These are phyloP conservation scores for Ramularia endophylla DNA, from an alignment of 2,329 filamentous ascomycete species.

Conservation along the genomic window DNA sequence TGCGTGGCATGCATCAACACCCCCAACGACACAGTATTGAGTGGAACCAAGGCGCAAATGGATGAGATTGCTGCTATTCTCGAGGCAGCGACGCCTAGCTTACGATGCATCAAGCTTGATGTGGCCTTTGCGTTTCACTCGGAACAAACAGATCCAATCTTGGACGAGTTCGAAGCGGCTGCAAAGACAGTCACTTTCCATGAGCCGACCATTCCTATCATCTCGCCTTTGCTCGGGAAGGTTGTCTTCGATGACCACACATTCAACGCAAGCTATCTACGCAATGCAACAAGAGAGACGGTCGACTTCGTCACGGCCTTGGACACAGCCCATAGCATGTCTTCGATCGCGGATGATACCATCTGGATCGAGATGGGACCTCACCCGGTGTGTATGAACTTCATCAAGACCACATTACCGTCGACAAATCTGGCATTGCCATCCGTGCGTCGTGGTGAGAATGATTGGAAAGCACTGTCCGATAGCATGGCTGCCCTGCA, in stretches of 20 bases:
- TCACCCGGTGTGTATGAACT: conserved; percentile 34
- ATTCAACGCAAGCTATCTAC: conserved; percentile 22
- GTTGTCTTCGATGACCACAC: conserved; percentile 21
- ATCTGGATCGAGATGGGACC: conserved; percentile 44
- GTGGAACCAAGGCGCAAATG: conserved; percentile 16
- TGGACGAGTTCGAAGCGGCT: conserved; percentile 19
- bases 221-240: conserved; percentile 27
- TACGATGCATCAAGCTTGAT: conserved; percentile 8
- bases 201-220: conserved; percentile 25
- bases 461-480: conserved; percentile 46
- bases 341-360: conserved; percentile 32
- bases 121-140: conserved; percentile 31
- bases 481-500: conserved; percentile 47
- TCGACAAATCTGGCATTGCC: conserved; percentile 3
- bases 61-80: conserved; percentile 5
- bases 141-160: conserved; percentile 27
- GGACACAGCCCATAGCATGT: conserved; percentile 27
- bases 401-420: conserved; percentile 13
- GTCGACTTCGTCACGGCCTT: conserved; percentile 34
- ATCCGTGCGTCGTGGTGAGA: conserved; percentile 8
- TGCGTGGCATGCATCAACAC: conserved; percentile 27
- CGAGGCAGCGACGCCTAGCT: conserved; percentile 20
- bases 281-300: conserved; percentile 31
- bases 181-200: conserved; percentile 21
- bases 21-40: conserved; percentile 20